Evolutionary conservation across 2,329 filamentous ascomycete species (phyloP).

Genomic region (Cladophialophora yegresii): DNA sequence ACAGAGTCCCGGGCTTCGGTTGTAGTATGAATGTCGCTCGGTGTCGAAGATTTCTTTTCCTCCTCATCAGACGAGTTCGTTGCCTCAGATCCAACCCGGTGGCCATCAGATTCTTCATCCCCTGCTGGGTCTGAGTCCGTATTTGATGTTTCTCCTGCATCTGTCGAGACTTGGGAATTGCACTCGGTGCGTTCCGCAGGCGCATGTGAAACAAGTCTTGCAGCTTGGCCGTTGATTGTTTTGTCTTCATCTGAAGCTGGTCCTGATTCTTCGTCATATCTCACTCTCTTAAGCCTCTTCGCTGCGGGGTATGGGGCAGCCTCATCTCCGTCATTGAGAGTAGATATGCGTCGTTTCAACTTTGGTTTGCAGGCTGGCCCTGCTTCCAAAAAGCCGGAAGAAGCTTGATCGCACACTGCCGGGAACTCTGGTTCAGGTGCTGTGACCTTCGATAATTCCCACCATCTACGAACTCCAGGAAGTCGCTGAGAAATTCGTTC

Average conservation of each 20-base stretch:
- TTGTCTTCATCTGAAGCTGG: not conserved
- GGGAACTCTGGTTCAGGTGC: constrained; percentile 24
- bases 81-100: not conserved
- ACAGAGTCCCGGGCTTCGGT: not conserved
- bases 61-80: not conserved
- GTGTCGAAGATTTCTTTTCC: not conserved
- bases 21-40: not conserved
- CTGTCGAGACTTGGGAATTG: not conserved
- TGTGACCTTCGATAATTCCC: constrained; percentile 4
- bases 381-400: not conserved
- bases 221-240: not conserved
- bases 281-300: not conserved
- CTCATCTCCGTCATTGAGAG: constrained; percentile 1
- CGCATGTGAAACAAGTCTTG: not conserved
- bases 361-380: not conserved
- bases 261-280: not conserved
- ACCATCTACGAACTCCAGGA: constrained; percentile 1
- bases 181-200: not conserved
- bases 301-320: not conserved
- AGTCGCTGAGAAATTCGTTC: constrained; percentile 7
- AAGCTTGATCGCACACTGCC: not conserved
- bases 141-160: not conserved
- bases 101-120: not conserved
- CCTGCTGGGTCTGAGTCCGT: not conserved
- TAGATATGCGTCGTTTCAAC: constrained; percentile 6